A percentile compares a stretch with the other conserved stretches of the same genome.
phyloP scores from a whole-genome alignment of 2,329 filamentous ascomycete species.

The Trichophaea hybrida region DNA sequence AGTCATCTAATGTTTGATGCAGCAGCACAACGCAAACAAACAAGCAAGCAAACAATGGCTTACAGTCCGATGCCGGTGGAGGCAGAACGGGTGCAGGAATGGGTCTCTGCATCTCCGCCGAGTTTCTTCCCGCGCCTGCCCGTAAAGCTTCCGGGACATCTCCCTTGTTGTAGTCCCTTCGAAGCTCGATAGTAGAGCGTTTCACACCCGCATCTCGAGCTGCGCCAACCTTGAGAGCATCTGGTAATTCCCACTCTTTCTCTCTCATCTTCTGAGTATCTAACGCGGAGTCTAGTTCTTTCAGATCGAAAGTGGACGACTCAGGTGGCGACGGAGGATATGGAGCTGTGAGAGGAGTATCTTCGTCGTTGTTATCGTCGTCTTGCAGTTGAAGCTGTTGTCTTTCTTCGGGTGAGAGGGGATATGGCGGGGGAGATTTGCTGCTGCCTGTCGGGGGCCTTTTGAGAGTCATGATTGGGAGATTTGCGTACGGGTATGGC shows the following conservation, averaged over 20 bases:
- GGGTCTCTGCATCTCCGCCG: slow-evolving; percentile 1
- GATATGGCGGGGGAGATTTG: slow-evolving; percentile 1
- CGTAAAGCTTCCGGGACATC: slow-evolving; percentile 11
- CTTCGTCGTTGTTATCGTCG: not conserved
- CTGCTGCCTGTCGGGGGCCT: not conserved
- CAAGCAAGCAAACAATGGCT: not conserved
- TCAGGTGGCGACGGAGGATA: not conserved
- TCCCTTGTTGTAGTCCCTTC: slow-evolving; percentile 4
- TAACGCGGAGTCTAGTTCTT: not conserved
- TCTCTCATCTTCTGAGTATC: not conserved
- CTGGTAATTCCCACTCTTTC: not conserved
- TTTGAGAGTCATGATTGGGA: not conserved
- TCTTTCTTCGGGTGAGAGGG: not conserved
- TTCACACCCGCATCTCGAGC: not conserved
- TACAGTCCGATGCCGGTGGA: not conserved
- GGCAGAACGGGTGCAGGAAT: not conserved
- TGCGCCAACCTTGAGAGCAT: not conserved
- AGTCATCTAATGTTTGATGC: not conserved
- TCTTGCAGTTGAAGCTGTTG: not conserved
- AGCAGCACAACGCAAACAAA: not conserved
- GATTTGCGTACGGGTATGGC: not conserved
- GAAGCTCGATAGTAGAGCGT: slow-evolving; percentile 5
- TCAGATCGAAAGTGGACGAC: not conserved
- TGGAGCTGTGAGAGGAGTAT: not conserved
- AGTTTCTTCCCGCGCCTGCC: slow-evolving; percentile 5